Base-by-base conservation (phyloP, 495 filamentous ascomycete species). In the Aspergillus coremiiformis region DNA sequence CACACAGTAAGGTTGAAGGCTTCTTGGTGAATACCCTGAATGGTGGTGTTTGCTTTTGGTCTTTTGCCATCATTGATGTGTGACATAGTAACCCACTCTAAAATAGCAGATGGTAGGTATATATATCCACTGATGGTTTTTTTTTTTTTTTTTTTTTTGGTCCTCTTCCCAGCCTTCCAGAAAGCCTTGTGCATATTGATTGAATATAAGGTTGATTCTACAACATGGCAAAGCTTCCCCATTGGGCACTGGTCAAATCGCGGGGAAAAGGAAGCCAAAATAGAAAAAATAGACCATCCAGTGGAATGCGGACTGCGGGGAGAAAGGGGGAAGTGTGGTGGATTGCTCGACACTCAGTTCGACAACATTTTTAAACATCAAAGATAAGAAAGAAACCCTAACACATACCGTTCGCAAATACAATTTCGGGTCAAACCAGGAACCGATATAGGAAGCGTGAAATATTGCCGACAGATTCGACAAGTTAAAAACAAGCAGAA, bases 391-490 rank as follows among this genome's bases (percentile, higher is more conserved):
- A 12, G n/a, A n/a, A n/a, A 46, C 23, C 39, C 10, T 15, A 11
- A 11, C 24, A 44, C 57, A 35, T 58, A 59, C 57, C 54, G 58
- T 52, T 39, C 35, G 50, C 10, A 44, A 55, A 45, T 53, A 53
- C 51, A 59, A 45, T 51, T 49, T 47, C 32, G 42, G 37, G 46
- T 47, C 35, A 39, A 51, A 53, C 27, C 46, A 56, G 49, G 39
- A 54, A 55, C 27, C 39, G 42, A 47, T 54, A 50, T 49, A 51
- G 37, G 45, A 35, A 53, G 39, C 33, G 23, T 33, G 44, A 33
- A 21, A 26, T 52, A 57, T 59, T 50, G 49, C 41, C 21, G 44
- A 49, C 51, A 51, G 41, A 52, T 44, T 50, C 52, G 37, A 23
- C 53, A 49, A 29, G 47, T 44, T 30, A 57, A 29, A 33, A 44